These are phyloP conservation scores for Blastocrithidia nonstop DNA, from an alignment of 208 protist species.

Conservation along the genomic window DNA sequence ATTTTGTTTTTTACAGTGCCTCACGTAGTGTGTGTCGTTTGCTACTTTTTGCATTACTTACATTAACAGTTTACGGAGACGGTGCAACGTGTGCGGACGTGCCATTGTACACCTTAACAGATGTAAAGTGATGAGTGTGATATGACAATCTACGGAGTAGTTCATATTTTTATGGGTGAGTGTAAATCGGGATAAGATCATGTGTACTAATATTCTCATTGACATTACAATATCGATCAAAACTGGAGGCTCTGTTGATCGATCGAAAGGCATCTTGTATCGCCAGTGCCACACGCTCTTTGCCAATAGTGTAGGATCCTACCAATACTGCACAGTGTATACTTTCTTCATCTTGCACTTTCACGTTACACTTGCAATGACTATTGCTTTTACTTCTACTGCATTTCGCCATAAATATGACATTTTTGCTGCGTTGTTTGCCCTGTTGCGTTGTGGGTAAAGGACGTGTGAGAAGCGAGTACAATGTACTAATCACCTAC, in stretches of 20 bases:
- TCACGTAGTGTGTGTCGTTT: too few species aligned
- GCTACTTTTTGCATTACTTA: not conserved
- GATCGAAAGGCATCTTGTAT: conserved; percentile 36
- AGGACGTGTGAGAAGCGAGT: conserved; percentile 27
- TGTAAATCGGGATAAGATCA: conserved; percentile 17
- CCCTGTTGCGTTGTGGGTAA: too few species aligned
- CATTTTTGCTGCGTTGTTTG: too few species aligned
- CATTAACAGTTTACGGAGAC: too few species aligned
- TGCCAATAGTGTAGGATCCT: conserved; percentile 83
- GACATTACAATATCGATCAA: too few species aligned
- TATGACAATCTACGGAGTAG: not conserved
- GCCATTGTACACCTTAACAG: not conserved
- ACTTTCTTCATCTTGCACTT: not conserved
- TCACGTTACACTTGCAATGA: not conserved
- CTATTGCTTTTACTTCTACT: too few species aligned
- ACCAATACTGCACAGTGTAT: conserved; percentile 50
- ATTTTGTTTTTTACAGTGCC: too few species aligned
- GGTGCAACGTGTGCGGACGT: too few species aligned
- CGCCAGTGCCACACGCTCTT: conserved; percentile 73
- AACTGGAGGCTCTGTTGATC: too few species aligned
- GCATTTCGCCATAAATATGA: too few species aligned
- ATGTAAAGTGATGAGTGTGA: conserved; percentile 1
- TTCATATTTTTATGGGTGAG: conserved; percentile 12
- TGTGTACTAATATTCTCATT: not conserved
- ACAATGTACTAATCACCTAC: conserved; percentile 28